Evolutionary conservation across 2,329 filamentous ascomycete species (phyloP).

Genomic region (Blastomyces gilchristii): DNA sequence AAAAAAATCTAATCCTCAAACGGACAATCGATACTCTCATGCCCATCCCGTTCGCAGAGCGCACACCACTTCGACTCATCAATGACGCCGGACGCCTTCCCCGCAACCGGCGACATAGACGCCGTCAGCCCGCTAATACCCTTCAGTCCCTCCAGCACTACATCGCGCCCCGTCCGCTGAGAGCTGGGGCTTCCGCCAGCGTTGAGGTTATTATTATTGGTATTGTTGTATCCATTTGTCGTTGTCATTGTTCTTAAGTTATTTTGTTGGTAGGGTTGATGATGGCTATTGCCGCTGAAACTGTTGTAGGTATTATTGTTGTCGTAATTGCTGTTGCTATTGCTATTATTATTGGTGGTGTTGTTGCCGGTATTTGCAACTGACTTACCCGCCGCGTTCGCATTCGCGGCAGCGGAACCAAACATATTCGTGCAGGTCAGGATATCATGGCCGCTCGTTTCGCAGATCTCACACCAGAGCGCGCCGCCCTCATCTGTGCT

Average conservation of each 20-base stretch:
- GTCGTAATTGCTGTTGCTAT: background rate
- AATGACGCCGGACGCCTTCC: constrained; percentile 65
- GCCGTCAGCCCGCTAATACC: constrained; percentile 30
- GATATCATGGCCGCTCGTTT: constrained; percentile 84
- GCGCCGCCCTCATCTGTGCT: constrained; percentile 61
- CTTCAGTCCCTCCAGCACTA: constrained; percentile 34
- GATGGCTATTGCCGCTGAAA: background rate
- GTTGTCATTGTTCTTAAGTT: background rate
- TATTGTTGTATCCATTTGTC: constrained; percentile 7
- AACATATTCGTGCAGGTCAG: constrained; percentile 90
- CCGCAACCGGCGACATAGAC: constrained; percentile 55
- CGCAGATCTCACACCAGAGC: constrained; percentile 92
- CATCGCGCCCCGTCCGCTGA: constrained; percentile 34
- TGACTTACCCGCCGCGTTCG: constrained; percentile 10
- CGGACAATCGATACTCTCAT: constrained; percentile 90
- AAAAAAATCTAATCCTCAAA: constrained; percentile 57
- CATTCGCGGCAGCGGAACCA: constrained; percentile 30
- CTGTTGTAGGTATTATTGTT: constrained; percentile 12
- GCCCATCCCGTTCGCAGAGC: constrained; percentile 87
- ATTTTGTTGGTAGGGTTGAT: background rate
- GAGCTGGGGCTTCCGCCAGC: constrained; percentile 16
- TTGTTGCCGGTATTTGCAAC: constrained; percentile 16
- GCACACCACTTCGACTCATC: constrained; percentile 94
- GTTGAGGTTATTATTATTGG: background rate
- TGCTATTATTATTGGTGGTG: constrained; percentile 11